Conservation (phyloP, 2,329 filamentous ascomycete genomes). For the Zasmidium citrigriseum region DNA sequence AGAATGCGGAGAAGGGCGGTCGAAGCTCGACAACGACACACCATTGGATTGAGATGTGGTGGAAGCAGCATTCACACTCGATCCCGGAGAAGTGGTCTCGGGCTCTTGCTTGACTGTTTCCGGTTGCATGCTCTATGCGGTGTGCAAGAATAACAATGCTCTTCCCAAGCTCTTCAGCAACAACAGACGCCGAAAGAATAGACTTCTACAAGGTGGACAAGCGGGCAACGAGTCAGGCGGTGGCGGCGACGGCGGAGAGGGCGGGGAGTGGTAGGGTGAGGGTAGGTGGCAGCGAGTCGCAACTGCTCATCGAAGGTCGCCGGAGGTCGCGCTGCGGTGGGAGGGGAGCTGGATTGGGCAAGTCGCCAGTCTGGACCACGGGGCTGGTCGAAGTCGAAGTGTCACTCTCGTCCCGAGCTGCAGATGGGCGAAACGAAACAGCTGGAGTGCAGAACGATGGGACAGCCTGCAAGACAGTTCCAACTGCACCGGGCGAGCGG, state of each 20-base stretch:
- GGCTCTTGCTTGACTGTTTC: constrained; percentile 27
- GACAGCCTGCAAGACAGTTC: not conserved
- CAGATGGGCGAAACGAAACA: too few species aligned
- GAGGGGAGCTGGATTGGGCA: not conserved
- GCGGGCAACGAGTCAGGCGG: not conserved
- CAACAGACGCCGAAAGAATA: constrained; percentile 3
- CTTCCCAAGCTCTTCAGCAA: constrained; percentile 6
- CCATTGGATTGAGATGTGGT: constrained; percentile 18
- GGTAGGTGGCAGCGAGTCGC: constrained; percentile 1
- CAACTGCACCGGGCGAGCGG: not conserved
- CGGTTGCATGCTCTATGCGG: constrained; percentile 29
- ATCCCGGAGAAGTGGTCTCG: constrained; percentile 27
- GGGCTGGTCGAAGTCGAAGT: not conserved
- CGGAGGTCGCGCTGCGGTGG: not conserved
- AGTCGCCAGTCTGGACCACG: not conserved
- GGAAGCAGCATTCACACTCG: constrained; percentile 15
- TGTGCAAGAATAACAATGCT: not conserved
- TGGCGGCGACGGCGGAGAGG: constrained; percentile 1
- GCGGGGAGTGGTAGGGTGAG: constrained; percentile 8
- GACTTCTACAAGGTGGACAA: not conserved
- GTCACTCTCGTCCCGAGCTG: not conserved
- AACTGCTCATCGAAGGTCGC: constrained; percentile 12
- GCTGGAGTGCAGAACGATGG: too few species aligned
- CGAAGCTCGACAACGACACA: constrained; percentile 7
- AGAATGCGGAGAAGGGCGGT: not conserved